Conservation (phyloP, 2,329 filamentous ascomycete species). For the Emmonsiellopsis sp. region DNA sequence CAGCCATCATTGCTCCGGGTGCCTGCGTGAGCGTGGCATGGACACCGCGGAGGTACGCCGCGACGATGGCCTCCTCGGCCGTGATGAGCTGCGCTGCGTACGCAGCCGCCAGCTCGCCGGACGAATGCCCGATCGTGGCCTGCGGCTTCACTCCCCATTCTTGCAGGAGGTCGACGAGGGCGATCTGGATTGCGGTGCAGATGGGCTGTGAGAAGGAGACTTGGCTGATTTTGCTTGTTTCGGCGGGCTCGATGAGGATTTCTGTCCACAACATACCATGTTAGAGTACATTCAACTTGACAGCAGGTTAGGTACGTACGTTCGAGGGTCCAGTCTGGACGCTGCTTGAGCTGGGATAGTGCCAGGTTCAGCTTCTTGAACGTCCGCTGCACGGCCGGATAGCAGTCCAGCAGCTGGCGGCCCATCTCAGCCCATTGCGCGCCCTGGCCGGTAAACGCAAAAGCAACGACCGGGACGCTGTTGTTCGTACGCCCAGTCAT, state of each 20-base stretch:
- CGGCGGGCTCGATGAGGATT: no score
- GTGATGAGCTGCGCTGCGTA: slow-evolving; percentile 14
- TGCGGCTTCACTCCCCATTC: slow-evolving; percentile 8
- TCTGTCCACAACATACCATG: no score
- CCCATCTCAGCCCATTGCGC: slow-evolving; percentile 14
- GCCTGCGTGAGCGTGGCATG: slow-evolving; percentile 12
- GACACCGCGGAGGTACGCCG: slow-evolving; percentile 14
- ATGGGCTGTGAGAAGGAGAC: slow-evolving; percentile 6
- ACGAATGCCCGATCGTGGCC: slow-evolving; percentile 12
- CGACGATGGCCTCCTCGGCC: slow-evolving; percentile 13
- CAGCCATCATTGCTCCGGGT: slow-evolving; percentile 22
- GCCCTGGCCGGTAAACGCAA: slow-evolving; percentile 11
- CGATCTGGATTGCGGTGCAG: slow-evolving; percentile 16
- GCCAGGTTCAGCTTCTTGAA: slow-evolving; percentile 12
- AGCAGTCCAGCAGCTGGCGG: slow-evolving; percentile 8
- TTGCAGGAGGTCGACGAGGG: slow-evolving; percentile 8
- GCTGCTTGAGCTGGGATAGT: slow-evolving; percentile 13
- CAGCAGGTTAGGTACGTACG: no score
- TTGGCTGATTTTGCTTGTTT: no score
- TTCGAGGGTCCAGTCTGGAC: slow-evolving; percentile 8
- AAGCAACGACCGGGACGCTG: background rate
- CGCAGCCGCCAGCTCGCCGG: slow-evolving; percentile 14
- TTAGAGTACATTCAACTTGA: no score
- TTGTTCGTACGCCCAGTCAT: no score
- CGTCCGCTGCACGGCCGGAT: slow-evolving; percentile 13